Conservation (phyloP, 768 basidiomycete genomes). For the Amanita brunnescens region DNA sequence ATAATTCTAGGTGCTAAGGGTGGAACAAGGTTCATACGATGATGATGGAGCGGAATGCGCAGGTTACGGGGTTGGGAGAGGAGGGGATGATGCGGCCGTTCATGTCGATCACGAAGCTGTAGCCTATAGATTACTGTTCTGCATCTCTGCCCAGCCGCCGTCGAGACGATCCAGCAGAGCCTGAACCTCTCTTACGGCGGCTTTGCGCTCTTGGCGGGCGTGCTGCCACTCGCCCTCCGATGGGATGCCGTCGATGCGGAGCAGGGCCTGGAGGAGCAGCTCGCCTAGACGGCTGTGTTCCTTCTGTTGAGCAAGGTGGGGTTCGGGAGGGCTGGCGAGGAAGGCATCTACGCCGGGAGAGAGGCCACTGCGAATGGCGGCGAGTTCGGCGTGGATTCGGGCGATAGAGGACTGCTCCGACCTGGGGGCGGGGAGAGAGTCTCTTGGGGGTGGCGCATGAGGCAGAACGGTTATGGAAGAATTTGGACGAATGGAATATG, state of each 20-base stretch:
- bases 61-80: constrained; percentile 32
- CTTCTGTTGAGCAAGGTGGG: too few species aligned
- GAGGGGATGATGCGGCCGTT: constrained; percentile 4
- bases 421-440: constrained; percentile 17
- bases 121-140: constrained; percentile 4
- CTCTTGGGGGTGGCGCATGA: constrained; percentile 23
- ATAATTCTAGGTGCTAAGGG: constrained; percentile 10
- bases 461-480: constrained; percentile 66
- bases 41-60: constrained; percentile 69
- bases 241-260: constrained; percentile 76
- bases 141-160: constrained; percentile 42
- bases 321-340: constrained; percentile 19
- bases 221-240: constrained; percentile 70
- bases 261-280: constrained; percentile 75
- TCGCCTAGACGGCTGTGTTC: constrained; percentile 63
- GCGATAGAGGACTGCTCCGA: constrained; percentile 47
- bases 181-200: constrained; percentile 82
- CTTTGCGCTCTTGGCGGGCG: constrained; percentile 75
- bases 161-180: constrained; percentile 74
- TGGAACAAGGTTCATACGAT: constrained; percentile 48
- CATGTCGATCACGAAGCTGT: constrained; percentile 13
- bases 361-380: constrained; percentile 43
- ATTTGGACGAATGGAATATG: constrained; percentile 63
- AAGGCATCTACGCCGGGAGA: constrained; percentile 51
- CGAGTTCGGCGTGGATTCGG: constrained; percentile 46